Percentiles rank a stretch among this genome's conserved stretches.
Evolutionary conservation across 768 basidiomycete species (phyloP).

Genomic region (Tulasnella sp.): DNA sequence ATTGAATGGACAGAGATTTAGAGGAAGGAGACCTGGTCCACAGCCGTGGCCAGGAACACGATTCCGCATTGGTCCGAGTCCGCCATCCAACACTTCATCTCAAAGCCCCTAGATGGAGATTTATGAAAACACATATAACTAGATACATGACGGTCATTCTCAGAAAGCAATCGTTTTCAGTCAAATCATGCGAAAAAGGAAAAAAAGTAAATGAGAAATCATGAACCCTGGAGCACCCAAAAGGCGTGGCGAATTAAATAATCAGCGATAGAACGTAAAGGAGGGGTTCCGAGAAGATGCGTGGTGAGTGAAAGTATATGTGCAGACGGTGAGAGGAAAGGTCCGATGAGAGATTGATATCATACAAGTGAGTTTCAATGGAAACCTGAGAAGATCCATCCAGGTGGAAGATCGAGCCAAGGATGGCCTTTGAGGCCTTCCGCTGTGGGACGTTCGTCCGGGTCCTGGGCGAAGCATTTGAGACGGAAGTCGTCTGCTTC

Average conservation of each 20-base stretch:
- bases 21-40: no score
- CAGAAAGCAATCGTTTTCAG: not conserved
- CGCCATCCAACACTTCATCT: not conserved
- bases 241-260: not conserved
- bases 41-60: no score
- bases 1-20: no score
- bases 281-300: not conserved
- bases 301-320: not conserved
- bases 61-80: not conserved
- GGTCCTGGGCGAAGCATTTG: conserved; percentile 88
- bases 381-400: conserved; percentile 68
- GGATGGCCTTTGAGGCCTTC: conserved; percentile 70
- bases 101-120: not conserved
- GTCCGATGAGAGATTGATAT: not conserved
- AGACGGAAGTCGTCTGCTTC: conserved; percentile 79
- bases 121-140: conserved; percentile 3
- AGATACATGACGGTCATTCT: conserved; percentile 1
- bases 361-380: conserved; percentile 31
- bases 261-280: not conserved
- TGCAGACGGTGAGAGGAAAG: conserved; percentile 4
- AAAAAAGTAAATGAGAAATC: not conserved
- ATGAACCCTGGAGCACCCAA: not conserved
- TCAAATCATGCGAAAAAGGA: not conserved
- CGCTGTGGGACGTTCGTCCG: conserved; percentile 73
- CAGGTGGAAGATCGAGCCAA: conserved; percentile 63